Evolutionary conservation across 2,329 filamentous ascomycete species (phyloP).

Genomic region (Fusarium metavorans): DNA sequence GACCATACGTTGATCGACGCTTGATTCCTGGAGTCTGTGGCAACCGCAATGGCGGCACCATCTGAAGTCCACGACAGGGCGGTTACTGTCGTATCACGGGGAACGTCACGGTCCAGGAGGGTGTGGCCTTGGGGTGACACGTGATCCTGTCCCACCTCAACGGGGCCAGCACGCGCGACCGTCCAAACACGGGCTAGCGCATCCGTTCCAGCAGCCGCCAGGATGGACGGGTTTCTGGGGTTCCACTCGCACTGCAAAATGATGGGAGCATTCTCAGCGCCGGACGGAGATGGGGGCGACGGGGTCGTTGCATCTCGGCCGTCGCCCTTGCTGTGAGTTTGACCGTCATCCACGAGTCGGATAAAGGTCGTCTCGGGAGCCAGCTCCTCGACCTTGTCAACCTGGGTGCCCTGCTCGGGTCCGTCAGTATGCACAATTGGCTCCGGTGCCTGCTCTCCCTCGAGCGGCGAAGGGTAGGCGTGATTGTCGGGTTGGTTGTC

Average conservation of each 20-base stretch:
- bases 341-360: constrained; percentile 61
- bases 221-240: constrained; percentile 71
- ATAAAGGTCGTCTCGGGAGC: constrained; percentile 71
- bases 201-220: constrained; percentile 77
- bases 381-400: constrained; percentile 73
- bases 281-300: constrained; percentile 53
- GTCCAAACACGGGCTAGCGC: constrained; percentile 78
- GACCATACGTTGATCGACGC: constrained; percentile 69
- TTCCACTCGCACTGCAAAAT: constrained; percentile 78
- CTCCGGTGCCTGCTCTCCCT: constrained; percentile 66
- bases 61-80: constrained; percentile 72
- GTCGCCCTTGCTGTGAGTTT: constrained; percentile 46
- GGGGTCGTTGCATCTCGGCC: constrained; percentile 49
- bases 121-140: constrained; percentile 52
- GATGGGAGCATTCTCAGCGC: constrained; percentile 67
- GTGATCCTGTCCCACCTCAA: constrained; percentile 56
- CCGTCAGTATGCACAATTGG: constrained; percentile 69
- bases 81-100: constrained; percentile 65
- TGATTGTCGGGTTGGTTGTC: constrained; percentile 67
- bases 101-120: constrained; percentile 66
- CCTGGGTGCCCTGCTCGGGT: constrained; percentile 72
- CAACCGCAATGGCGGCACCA: constrained; percentile 67
- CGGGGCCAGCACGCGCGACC: constrained; percentile 65
- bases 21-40: constrained; percentile 64
- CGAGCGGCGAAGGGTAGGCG: constrained; percentile 74